Evolutionary conservation across 2,329 filamentous ascomycete genomes (phyloP).

Genomic region (Tolypocladium amazonense): DNA sequence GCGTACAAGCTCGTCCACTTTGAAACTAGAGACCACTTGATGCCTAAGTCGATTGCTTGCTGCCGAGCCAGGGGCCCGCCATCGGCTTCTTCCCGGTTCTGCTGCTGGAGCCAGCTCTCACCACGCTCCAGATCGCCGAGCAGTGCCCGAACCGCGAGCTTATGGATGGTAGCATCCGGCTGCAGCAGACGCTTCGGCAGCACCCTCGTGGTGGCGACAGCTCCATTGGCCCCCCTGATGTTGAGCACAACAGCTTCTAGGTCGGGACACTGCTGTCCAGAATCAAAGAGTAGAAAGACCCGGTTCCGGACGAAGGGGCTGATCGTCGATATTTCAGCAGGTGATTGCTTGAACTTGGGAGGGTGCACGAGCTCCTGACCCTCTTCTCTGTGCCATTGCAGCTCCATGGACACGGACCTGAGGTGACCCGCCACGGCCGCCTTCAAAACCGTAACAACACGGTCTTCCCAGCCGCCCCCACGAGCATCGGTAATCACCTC

Average conservation of each 20-base stretch:
- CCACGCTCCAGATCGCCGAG: slow-evolving; percentile 1
- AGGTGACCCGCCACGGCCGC: background rate
- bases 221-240: background rate
- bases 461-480: slow-evolving; percentile 1
- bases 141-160: background rate
- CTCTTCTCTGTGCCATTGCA: background rate
- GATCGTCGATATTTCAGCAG: background rate
- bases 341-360: background rate
- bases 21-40: slow-evolving; percentile 3
- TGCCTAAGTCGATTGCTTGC: background rate
- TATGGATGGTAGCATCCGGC: slow-evolving; percentile 1
- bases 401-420: background rate
- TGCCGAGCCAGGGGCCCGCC: background rate
- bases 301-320: slow-evolving; percentile 1
- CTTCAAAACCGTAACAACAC: slow-evolving; percentile 1
- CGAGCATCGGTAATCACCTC: slow-evolving; percentile 9
- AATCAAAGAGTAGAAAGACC: background rate
- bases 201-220: background rate
- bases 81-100: background rate
- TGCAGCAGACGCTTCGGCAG: slow-evolving; percentile 1
- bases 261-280: background rate
- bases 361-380: background rate
- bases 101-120: background rate
- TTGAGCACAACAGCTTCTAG: background rate
- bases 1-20: slow-evolving; percentile 4